Evolutionary conservation across 306 rosid species (phyloP).

Genomic region (Lathyrus tuberosus): DNA sequence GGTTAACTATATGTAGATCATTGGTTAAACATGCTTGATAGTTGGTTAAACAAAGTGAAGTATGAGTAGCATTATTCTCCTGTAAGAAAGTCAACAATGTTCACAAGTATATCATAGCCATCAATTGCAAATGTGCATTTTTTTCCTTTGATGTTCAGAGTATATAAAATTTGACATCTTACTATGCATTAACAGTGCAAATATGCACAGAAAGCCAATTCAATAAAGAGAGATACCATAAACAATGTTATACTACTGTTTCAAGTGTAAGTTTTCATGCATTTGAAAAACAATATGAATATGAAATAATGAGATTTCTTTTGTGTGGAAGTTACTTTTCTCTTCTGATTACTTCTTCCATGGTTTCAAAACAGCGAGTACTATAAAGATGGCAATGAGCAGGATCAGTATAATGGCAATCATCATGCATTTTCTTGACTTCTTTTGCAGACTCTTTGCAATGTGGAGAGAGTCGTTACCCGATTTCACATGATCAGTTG

Average conservation of each 20-base stretch:
- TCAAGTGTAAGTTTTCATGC: neutral
- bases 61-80: neutral
- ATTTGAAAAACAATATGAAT: neutral
- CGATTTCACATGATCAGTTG: conserved; percentile 71
- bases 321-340: conserved; percentile 23
- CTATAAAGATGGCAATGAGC: conserved; percentile 63
- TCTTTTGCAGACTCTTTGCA: conserved; percentile 77
- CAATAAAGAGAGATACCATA: neutral
- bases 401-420: conserved; percentile 66
- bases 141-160: conserved; percentile 11
- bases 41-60: conserved; percentile 36
- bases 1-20: conserved; percentile 12
- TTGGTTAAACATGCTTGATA: too few species aligned
- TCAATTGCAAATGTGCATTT: neutral
- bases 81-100: neutral
- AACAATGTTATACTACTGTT: conserved; percentile 7
- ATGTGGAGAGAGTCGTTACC: conserved; percentile 76
- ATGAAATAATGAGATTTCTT: neutral
- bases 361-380: conserved; percentile 67
- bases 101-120: conserved; percentile 6
- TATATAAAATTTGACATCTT: neutral
- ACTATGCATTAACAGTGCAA: conserved; percentile 30
- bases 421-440: conserved; percentile 91
- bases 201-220: conserved; percentile 11
- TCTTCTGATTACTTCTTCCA: conserved; percentile 65